phyloP scores from a whole-genome alignment of 2,329 filamentous ascomycete genomes.

The Verticillium nonalfalfae region DNA sequence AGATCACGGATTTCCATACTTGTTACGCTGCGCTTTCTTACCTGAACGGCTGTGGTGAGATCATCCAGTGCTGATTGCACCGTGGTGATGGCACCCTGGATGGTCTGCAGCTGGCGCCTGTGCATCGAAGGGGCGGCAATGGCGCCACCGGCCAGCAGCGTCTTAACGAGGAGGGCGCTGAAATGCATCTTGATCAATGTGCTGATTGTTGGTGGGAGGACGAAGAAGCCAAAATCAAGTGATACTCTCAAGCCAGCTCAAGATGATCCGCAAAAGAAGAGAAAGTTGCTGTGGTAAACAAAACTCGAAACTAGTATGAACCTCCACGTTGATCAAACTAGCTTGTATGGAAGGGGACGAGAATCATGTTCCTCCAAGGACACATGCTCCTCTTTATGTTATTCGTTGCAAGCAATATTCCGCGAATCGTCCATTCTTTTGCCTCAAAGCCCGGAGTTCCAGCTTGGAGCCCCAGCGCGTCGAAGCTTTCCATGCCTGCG shows the following conservation, averaged over 20 bases:
- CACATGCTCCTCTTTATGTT: neutral
- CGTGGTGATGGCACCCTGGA: constrained; percentile 53
- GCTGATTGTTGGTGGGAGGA: neutral
- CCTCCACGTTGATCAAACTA: neutral
- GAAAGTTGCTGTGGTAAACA: neutral
- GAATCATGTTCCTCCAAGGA: neutral
- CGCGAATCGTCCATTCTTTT: neutral
- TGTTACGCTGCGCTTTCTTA: neutral
- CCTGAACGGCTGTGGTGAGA: constrained; percentile 20
- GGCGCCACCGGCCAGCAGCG: constrained; percentile 42
- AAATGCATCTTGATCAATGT: constrained; percentile 15
- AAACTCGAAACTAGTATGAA: neutral
- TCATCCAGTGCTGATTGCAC: constrained; percentile 54
- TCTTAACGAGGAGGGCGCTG: constrained; percentile 36
- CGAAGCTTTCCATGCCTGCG: neutral
- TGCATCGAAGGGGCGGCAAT: constrained; percentile 26
- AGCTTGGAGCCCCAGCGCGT: neutral
- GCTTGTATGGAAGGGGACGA: neutral
- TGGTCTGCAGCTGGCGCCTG: constrained; percentile 41
- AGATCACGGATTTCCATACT: neutral
- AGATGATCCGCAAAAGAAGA: neutral
- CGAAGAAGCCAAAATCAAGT: neutral
- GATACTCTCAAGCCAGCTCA: constrained; percentile 1
- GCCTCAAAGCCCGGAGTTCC: neutral
- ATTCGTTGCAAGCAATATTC: neutral